Evolutionary conservation across 179 eudicot genomes (phyloP).

Genomic region (Gypsophila paniculata): DNA sequence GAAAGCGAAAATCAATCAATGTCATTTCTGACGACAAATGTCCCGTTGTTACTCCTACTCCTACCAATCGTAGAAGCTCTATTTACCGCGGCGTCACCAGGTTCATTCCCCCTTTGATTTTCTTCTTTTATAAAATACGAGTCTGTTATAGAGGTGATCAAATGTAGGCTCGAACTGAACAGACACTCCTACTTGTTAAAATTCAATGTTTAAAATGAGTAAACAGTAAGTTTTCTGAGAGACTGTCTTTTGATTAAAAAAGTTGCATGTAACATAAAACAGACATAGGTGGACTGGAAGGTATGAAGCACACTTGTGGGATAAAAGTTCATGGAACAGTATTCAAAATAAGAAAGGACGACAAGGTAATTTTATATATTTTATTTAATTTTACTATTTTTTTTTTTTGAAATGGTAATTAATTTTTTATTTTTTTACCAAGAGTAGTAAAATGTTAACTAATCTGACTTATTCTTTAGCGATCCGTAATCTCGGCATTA

Average conservation of each 20-base stretch:
- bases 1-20: conserved; percentile 33
- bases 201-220: no score
- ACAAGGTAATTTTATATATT: conserved; percentile 68
- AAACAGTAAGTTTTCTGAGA: no score
- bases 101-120: conserved; percentile 28
- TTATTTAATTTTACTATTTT: no score
- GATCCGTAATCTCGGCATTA: conserved; percentile 50
- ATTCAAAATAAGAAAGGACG: conserved; percentile 78
- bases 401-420: conserved; percentile 13
- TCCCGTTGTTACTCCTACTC: conserved; percentile 14
- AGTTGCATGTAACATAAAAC: conserved; percentile 23
- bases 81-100: conserved; percentile 92
- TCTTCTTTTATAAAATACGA: no score
- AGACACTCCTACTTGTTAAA: no score
- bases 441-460: neutral
- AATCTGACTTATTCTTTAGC: conserved; percentile 28
- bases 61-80: conserved; percentile 56
- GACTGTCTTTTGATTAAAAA: no score
- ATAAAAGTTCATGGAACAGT: conserved; percentile 71
- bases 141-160: neutral
- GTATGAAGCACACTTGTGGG: conserved; percentile 95
- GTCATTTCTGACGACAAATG: conserved; percentile 19
- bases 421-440: neutral
- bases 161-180: no score
- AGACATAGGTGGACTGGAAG: conserved; percentile 97